Evolutionary conservation across 768 basidiomycete genomes (phyloP), one percentile per base, ranked within the genome.

Genomic region (Podaxis sp.): DNA sequence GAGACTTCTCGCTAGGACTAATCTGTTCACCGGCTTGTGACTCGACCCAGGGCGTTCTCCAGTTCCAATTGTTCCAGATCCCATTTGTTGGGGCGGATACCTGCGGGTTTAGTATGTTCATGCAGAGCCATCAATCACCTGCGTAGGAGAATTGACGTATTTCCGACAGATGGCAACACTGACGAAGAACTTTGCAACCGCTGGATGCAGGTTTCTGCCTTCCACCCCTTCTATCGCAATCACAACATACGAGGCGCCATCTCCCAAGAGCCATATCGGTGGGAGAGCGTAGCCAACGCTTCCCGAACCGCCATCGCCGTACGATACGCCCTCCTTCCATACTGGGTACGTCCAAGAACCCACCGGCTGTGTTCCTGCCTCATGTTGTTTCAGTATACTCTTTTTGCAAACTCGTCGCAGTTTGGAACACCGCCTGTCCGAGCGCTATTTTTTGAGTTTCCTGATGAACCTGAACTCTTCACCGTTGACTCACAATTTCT

Each of bases 191-290:
- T 94, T 9, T 90, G 90, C 73, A 87, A 86, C 64, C 82, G 92
- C 17, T 94, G 92, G 92, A 92, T 91, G 90, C 86, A 89, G 71
- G 80, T 93, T n/a, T 80, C 88, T 2, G 91, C 91, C 1, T 93
- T 93, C 71, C 82, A 82, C 27, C 91, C 91, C 4, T 94, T 94
- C 79, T 92, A 85, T 72, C 79, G 91, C 56, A 94, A 93, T 71
- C 92, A 93, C 71, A 90, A 90, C 64, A 73, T 79, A 36, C 77
- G 76, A 57, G 84, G 84, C 24, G 87, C 89, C 4, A 77, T 91
- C 29, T 74, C 85, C n/a, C 92, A 93, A 71, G 91, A 93, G 68
- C 90, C 90, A 2, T 93, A 88, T 66, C 78, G 84, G 46, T 94
- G 92, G 91, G 88, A 90, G 59, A 88, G 85, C 57, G 91, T 93